phyloP scores from a whole-genome alignment of 2,329 filamentous ascomycete genomes.

The Aspergillus brunneoviolaceus region DNA sequence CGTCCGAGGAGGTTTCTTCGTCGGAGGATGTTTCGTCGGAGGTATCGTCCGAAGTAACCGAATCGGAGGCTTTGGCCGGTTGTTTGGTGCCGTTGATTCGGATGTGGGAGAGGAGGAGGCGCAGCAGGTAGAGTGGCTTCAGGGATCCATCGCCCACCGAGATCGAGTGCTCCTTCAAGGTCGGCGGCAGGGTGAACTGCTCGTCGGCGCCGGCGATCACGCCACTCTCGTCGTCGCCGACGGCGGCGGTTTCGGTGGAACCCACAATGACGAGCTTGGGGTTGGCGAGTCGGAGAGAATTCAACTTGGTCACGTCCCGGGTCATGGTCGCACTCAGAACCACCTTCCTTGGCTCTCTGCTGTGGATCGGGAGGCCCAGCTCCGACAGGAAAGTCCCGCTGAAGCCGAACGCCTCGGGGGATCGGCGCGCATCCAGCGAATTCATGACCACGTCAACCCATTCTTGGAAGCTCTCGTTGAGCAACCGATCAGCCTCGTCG shows the following conservation, averaged over 20 bases:
- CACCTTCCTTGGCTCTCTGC: constrained; percentile 66
- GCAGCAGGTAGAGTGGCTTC: constrained; percentile 82
- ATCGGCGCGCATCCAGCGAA: constrained; percentile 56
- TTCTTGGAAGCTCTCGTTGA: constrained; percentile 89
- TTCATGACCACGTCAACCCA: constrained; percentile 74
- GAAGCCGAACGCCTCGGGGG: constrained; percentile 47
- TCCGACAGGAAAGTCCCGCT: constrained; percentile 33
- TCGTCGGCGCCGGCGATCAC: constrained; percentile 27
- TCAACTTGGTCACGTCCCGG: constrained; percentile 75
- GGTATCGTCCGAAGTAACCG: constrained; percentile 32
- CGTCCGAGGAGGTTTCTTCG: constrained; percentile 33
- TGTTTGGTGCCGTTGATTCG: constrained; percentile 21
- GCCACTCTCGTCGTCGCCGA: constrained; percentile 21
- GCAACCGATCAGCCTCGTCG: constrained; percentile 88
- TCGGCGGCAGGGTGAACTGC: constrained; percentile 60
- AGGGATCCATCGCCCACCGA: constrained; percentile 67
- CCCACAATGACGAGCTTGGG: constrained; percentile 78
- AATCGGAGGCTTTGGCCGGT: constrained; percentile 9
- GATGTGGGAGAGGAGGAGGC: constrained; percentile 59
- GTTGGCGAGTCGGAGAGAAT: constrained; percentile 67
- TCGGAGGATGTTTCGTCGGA: constrained; percentile 38
- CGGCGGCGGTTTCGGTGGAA: constrained; percentile 39
- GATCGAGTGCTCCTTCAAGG: constrained; percentile 64
- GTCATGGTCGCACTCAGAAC: constrained; percentile 93
- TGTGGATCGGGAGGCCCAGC: constrained; percentile 41